A percentile compares a stretch with the other conserved stretches of the same genome.
phyloP scores from a whole-genome alignment of 768 basidiomycete genomes.

The Auricularia heimuer region DNA sequence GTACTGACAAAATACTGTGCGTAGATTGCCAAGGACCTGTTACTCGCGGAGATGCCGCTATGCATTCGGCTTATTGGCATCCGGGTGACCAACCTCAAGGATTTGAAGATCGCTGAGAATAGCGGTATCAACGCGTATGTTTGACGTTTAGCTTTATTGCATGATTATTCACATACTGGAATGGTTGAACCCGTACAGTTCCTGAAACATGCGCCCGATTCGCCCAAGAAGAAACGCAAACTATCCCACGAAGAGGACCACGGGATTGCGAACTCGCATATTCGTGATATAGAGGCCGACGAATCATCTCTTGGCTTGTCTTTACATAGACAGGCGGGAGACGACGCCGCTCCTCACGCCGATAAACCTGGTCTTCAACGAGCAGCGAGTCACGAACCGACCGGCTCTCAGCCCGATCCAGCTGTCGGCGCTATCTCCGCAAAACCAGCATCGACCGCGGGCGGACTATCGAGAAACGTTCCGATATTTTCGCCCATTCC shows the following conservation, averaged over 20 bases:
- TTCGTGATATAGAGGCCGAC: no score
- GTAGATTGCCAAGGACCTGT: constrained; percentile 71
- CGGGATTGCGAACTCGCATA: neutral
- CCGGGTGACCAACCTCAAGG: constrained; percentile 80
- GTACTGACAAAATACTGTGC: constrained; percentile 5
- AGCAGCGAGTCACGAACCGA: constrained; percentile 3
- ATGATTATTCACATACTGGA: no score
- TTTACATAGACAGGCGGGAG: neutral
- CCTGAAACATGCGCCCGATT: neutral
- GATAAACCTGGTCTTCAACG: neutral
- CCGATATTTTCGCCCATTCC: neutral
- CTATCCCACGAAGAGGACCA: neutral
- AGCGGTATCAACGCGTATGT: constrained; percentile 60
- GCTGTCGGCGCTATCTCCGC: neutral
- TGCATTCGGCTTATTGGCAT: constrained; percentile 80
- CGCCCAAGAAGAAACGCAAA: neutral
- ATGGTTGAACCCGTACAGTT: neutral
- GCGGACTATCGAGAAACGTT: constrained; percentile 12
- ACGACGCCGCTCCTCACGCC: neutral
- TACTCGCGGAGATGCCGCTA: constrained; percentile 71
- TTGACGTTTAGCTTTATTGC: neutral
- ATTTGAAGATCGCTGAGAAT: constrained; percentile 44
- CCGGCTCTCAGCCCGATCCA: constrained; percentile 10
- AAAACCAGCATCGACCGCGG: constrained; percentile 14
- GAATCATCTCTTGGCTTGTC: no score